Conservation (phyloP, 1,284 basidiomycete species). For the Microbotryum saponariae region DNA sequence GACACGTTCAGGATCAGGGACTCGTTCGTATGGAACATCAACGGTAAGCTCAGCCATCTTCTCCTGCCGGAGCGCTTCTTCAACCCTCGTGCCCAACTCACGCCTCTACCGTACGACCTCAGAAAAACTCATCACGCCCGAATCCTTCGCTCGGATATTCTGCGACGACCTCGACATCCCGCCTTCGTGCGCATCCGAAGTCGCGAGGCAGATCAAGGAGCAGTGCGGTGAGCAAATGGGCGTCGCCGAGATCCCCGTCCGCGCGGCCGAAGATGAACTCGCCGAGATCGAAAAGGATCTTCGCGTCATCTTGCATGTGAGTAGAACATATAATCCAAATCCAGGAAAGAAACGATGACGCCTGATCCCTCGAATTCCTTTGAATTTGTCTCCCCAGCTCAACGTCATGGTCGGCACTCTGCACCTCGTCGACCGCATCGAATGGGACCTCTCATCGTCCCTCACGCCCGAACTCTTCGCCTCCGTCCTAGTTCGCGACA, state of each 20-base stretch:
- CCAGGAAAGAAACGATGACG: no score
- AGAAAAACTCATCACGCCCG: conserved; percentile 64
- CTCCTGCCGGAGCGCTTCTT: neutral
- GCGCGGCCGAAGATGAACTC: conserved; percentile 28
- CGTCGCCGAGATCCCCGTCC: conserved; percentile 55
- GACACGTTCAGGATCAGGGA: conserved; percentile 85
- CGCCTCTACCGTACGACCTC: neutral
- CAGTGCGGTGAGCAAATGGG: conserved; percentile 83
- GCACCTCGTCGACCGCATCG: conserved; percentile 87
- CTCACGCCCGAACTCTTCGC: conserved; percentile 86
- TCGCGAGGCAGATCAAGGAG: conserved; percentile 76
- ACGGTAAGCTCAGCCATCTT: conserved; percentile 46
- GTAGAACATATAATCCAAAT: conserved; percentile 38
- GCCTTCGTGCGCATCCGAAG: conserved; percentile 60
- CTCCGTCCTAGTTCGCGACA: conserved; percentile 67
- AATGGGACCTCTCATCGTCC: conserved; percentile 92
- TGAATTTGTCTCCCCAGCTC: conserved; percentile 57
- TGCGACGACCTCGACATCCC: conserved; percentile 81
- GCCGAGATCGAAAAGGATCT: conserved; percentile 60
- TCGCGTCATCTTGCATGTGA: conserved; percentile 77
- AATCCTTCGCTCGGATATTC: conserved; percentile 74
- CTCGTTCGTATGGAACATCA: conserved; percentile 92
- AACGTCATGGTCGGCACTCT: conserved; percentile 93
- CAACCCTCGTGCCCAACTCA: neutral
- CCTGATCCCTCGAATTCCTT: no score